Evolutionary conservation across 2,329 filamentous ascomycete genomes (phyloP).

Genomic region (Colletotrichum kahawae): DNA sequence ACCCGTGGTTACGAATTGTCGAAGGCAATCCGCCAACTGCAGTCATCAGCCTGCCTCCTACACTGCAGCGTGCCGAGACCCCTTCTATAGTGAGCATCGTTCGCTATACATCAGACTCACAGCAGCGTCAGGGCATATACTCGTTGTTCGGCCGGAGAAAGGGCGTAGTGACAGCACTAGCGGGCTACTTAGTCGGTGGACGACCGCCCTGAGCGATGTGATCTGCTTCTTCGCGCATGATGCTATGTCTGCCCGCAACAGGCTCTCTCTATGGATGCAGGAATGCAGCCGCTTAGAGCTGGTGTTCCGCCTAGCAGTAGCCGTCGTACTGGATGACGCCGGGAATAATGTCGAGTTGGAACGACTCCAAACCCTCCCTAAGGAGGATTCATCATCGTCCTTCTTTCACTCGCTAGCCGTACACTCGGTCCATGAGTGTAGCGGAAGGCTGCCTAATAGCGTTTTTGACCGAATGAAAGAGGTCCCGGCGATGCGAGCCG

Average conservation of each 20-base stretch:
- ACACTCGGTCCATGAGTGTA: neutral
- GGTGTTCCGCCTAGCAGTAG: neutral
- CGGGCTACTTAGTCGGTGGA: neutral
- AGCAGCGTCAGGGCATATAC: neutral
- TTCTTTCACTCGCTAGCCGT: neutral
- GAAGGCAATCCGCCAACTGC: neutral
- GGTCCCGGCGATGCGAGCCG: too few species aligned
- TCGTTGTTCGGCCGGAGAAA: neutral
- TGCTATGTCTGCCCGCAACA: neutral
- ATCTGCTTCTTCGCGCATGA: neutral
- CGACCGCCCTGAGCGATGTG: neutral
- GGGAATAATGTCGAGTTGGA: neutral
- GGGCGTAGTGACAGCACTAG: neutral
- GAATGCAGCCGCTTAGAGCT: neutral
- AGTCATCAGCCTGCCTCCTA: neutral
- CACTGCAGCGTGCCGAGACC: neutral
- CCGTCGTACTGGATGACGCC: neutral
- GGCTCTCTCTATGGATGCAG: neutral
- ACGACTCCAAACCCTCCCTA: neutral
- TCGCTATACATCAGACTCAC: neutral
- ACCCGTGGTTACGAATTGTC: neutral
- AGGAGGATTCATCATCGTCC: neutral
- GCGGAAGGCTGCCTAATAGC: neutral
- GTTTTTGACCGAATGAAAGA: neutral
- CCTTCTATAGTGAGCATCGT: neutral